These are phyloP conservation scores for Casuarina glauca DNA, from an alignment of 306 rosid genomes.

Conservation along the genomic window DNA sequence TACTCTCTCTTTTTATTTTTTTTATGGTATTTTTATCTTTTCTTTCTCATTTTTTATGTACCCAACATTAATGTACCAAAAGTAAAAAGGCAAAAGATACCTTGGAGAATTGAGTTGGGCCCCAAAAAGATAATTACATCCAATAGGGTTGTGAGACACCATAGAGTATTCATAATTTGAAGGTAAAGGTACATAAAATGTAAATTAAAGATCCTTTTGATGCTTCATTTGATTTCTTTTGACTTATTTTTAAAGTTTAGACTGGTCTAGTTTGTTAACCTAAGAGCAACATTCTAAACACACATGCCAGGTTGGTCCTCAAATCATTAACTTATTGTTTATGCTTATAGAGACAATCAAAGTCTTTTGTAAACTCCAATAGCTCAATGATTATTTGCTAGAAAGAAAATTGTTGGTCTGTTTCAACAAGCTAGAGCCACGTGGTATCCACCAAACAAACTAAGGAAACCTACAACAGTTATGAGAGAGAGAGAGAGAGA, in stretches of 20 bases:
- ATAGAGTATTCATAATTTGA: neutral
- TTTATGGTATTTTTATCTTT: no score
- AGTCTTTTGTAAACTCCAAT: slow-evolving; percentile 42
- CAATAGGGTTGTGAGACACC: neutral
- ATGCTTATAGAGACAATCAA: slow-evolving; percentile 33
- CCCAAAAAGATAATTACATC: neutral
- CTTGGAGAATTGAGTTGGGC: no score
- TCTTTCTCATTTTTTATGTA: no score
- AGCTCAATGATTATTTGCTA: slow-evolving; percentile 20
- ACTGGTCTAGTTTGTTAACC: slow-evolving; percentile 14
- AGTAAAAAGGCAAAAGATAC: no score
- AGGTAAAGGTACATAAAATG: neutral
- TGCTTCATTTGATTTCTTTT: neutral
- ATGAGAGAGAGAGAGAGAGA: neutral
- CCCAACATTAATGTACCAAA: no score
- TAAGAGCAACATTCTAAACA: neutral
- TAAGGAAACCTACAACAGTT: slow-evolving; percentile 28
- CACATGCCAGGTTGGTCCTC: slow-evolving; percentile 11
- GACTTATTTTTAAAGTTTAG: neutral
- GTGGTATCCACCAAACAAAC: slow-evolving; percentile 18
- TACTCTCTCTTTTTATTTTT: no score
- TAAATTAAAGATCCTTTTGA: neutral
- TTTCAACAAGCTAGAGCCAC: slow-evolving; percentile 12
- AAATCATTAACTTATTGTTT: slow-evolving; percentile 27
- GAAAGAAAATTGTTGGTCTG: neutral